Conservation (phyloP, 352 stramenopile genomes). For the Peronospora farinosa region DNA sequence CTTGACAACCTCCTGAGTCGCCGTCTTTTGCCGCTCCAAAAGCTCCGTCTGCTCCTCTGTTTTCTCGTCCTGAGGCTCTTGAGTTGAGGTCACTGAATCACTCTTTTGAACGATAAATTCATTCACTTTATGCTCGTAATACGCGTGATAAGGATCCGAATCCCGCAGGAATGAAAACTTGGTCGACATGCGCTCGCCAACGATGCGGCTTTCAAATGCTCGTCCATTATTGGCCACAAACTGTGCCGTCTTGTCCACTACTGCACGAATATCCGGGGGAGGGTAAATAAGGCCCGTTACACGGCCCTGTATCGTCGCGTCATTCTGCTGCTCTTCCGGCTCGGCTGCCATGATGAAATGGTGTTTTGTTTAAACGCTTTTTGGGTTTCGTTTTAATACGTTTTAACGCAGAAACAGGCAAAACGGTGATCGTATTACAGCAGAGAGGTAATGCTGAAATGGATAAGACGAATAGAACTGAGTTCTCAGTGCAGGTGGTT, state of each 20-base stretch:
- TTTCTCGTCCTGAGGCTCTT: conserved; percentile 13
- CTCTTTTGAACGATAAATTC: conserved; percentile 64
- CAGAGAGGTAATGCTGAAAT: neutral
- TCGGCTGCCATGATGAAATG: conserved; percentile 22
- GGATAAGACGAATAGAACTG: too few relatives aligned
- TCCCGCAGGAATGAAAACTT: conserved; percentile 97
- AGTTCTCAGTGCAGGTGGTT: too few relatives aligned
- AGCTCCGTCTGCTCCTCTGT: conserved; percentile 11
- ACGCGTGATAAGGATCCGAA: conserved; percentile 95
- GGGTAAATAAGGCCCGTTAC: conserved; percentile 94
- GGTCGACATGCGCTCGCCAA: conserved; percentile 90
- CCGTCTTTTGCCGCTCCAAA: conserved; percentile 14
- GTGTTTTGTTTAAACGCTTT: neutral
- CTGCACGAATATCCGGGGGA: conserved; percentile 94
- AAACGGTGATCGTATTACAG: too few relatives aligned
- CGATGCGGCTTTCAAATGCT: conserved; percentile 96
- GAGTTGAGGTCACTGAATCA: conserved; percentile 5
- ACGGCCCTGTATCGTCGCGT: conserved; percentile 53
- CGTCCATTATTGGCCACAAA: conserved; percentile 98
- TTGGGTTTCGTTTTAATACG: neutral
- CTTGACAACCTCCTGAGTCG: conserved; percentile 23
- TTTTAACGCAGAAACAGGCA: neutral
- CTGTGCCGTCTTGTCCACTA: conserved; percentile 97
- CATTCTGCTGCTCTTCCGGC: conserved; percentile 17
- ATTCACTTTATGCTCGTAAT: conserved; percentile 96